Evolutionary conservation across 208 protist species (phyloP), one percentile per base, ranked within the genome.

Genomic region (Polymyxa betae): DNA sequence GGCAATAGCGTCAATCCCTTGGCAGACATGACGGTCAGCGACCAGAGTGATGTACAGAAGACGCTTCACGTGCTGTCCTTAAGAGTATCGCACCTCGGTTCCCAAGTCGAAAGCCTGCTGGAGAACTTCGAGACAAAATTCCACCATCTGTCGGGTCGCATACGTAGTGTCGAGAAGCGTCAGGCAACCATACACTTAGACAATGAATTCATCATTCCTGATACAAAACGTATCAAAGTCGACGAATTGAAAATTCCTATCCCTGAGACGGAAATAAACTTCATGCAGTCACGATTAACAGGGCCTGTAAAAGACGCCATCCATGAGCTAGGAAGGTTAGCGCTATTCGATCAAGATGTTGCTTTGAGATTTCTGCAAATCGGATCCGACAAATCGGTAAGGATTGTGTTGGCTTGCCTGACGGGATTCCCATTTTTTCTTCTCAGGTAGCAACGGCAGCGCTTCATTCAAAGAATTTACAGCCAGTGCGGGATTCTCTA

Each of bases 281-380:
- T 82, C 35, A 35, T 82, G 5, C 72, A 82, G 10, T 35, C n/a
- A 5, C 72, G 35, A 35, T 43, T 82, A 12, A 35, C 35, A 45
- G n/a, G 40, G 5, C 72, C 72, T 35, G 72, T 82, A 35, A 82
- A 82, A 43, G 40, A 82, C 72, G 72, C 72, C 5, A 82, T 82
- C n/a, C 72, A 82, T 82, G 72, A 82, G 72, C n/a, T 82, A 82
- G 72, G 72, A 35, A 35, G 72, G 40, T 16, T 5, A 45, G n/a
- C 72, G 16, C 16, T 82, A n/a, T 5, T 43, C 35, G 72, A 82
- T n/a, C 35, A 82, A 38, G 5, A 5, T 16, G n/a, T 16, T n/a
- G 72, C 72, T 20, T 20, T 82, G 72, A 82, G 72, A n/a, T 82
- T 82, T n/a, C n/a, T 82, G n/a, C 5, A n/a, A 12, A n/a, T 82